Conservation (phyloP, 2,329 filamentous ascomycete species). For the Phyllosticta paracitricarpa region DNA sequence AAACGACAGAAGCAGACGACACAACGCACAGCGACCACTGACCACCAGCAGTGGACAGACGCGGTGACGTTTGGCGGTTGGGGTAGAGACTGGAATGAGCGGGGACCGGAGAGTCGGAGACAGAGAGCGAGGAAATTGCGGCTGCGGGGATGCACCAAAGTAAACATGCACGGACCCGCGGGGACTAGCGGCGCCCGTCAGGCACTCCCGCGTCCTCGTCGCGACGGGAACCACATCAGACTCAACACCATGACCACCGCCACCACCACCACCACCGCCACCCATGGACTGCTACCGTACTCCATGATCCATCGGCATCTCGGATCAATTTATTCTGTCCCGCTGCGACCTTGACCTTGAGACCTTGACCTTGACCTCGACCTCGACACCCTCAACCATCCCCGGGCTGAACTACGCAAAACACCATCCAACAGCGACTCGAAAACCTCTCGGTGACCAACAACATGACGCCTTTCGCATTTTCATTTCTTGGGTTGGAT, state of each 20-base stretch:
- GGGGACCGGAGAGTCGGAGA: neutral
- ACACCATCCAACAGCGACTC: too few species aligned
- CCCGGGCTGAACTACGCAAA: too few species aligned
- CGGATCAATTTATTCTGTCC: neutral
- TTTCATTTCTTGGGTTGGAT: too few species aligned
- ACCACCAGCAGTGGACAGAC: slow-evolving; percentile 15
- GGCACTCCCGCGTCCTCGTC: neutral
- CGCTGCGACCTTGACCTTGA: too few species aligned
- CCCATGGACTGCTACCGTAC: neutral
- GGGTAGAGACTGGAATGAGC: neutral
- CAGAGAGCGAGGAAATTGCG: neutral
- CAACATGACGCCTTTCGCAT: too few species aligned
- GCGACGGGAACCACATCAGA: neutral
- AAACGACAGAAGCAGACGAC: neutral
- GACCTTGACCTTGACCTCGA: too few species aligned
- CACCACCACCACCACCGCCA: neutral
- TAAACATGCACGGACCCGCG: neutral
- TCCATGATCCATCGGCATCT: neutral
- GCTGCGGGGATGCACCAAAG: neutral
- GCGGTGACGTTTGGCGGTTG: slow-evolving; percentile 16
- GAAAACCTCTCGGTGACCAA: too few species aligned
- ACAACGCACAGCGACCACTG: slow-evolving; percentile 14
- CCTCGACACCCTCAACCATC: too few species aligned
- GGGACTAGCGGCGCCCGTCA: neutral
- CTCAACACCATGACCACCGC: neutral